These are phyloP conservation scores for Baeospora myosura DNA, from an alignment of 1,284 basidiomycete genomes.

Conservation along the genomic window DNA sequence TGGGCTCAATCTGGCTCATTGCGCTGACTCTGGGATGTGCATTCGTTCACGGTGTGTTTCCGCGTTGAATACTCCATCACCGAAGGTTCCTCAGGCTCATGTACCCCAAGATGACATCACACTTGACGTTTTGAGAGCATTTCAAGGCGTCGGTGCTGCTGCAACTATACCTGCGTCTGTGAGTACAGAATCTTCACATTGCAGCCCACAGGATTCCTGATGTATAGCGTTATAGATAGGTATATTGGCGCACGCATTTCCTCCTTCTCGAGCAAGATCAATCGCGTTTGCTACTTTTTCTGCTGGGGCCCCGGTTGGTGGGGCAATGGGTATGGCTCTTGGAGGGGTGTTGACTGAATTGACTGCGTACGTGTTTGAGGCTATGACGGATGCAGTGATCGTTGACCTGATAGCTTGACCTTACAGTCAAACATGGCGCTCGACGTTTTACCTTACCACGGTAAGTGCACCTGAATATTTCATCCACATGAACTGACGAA, in stretches of 20 bases:
- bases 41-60: conserved; percentile 41
- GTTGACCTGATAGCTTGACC: conserved; percentile 3
- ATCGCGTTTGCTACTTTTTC: conserved; percentile 73
- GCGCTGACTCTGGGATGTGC: conserved; percentile 48
- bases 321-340: conserved; percentile 57
- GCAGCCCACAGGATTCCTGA: not conserved
- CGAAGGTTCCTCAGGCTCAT: not conserved
- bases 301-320: conserved; percentile 76
- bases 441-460: conserved; percentile 22
- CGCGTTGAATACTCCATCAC: not conserved
- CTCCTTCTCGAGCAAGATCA: conserved; percentile 57
- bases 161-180: conserved; percentile 66
- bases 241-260: conserved; percentile 70
- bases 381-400: not conserved
- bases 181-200: conserved; percentile 18
- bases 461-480: conserved; percentile 22
- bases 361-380: conserved; percentile 31
- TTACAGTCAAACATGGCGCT: conserved; percentile 31
- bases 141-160: conserved; percentile 67
- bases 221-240: too few relatives aligned
- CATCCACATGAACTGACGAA: conserved; percentile 30
- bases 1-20: conserved; percentile 41
- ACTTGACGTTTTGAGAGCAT: conserved; percentile 57
- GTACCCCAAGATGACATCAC: conserved; percentile 38
- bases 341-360: conserved; percentile 68